Base-by-base conservation (phyloP, 768 basidiomycete species). In the Suillus americanus region DNA sequence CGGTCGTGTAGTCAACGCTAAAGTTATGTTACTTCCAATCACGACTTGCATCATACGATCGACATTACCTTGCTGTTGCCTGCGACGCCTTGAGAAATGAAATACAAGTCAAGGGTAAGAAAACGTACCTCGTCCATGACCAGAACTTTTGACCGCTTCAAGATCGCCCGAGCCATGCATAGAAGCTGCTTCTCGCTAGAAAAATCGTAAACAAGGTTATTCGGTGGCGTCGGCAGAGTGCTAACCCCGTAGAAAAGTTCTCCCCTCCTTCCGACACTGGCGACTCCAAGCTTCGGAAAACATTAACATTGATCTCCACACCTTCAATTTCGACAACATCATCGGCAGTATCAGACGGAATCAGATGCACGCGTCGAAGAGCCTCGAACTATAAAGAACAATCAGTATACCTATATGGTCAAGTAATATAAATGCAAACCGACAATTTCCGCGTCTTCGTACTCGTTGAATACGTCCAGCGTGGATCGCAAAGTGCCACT, bases 81-180 rank as follows among this genome's bases (percentile, higher is more conserved):
- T 89, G 56, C 28, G 59, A 51, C 65, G 28, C 41, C 69, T 48
- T 67, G 50, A 62, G 38, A 16, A 64, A 20, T 62, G 37, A 23
- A 28, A 23, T 35, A n/a, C n/a, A 25, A 3, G 57, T n/a, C 37
- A 20, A 33, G 51, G 12, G 28, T 18, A 12, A 13, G 33, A 12
- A 50, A 28, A 73, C 82, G 35, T 68, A 87, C 90, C 76, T 94
- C 93, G 69, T 94, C 93, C 93, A 94, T 94, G 66, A 94, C 83
- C 33, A 94, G 75, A 16, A 95, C 80, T 69, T 85, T 92, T 46
- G 90, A 88, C 9, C 90, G 82, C 73, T 90, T 90, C 30, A 95
- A 74, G 65, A 95, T 92, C 2, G 93, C 92, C 62, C 92, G 83
- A 6, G 93, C 93, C 92, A 95, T 93, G 72, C 92, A 93, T 9